Evolutionary conservation across 1,284 basidiomycete genomes (phyloP), one percentile per base, ranked within the genome.

Genomic region (Trichosporon inkin): DNA sequence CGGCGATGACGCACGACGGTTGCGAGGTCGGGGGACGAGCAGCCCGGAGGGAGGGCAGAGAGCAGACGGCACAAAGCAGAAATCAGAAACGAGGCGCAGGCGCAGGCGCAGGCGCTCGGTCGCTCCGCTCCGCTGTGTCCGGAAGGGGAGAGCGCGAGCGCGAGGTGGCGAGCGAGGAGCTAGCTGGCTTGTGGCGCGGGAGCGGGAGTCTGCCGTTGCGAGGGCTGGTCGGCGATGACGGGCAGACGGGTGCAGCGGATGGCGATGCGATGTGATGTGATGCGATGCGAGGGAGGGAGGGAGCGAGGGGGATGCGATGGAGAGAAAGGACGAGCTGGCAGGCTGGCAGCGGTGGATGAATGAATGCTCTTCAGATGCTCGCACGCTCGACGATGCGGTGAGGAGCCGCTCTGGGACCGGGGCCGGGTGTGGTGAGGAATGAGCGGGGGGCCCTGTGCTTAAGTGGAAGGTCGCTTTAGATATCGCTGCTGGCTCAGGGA

Each of bases 71-170:
- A n/a, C 22, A 16, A 22, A n/a, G 44, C 28, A 28, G 44, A 49
- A 49, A 28, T 49, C 44, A 28, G 44, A 44, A 20, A 49, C 28
- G n/a, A 22, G n/a, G n/a, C n/a, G n/a, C n/a, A n/a, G n/a, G n/a
- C n/a, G n/a, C n/a, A n/a, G n/a, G n/a, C n/a, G n/a, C n/a, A 49
- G 44, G 44, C 44, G 44, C 44, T 49, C 44, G 19, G 40, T 44
- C 40, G 40, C 40, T 44, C 40, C 44, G n/a, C n/a, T n/a, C n/a
- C n/a, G n/a, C n/a, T n/a, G n/a, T n/a, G 44, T 49, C 44, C 44
- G 22, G 44, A 49, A 49, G 22, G n/a, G 36, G 36, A 6, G 11
- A n/a, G n/a, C n/a, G n/a, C n/a, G n/a, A n/a, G n/a, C n/a, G n/a
- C n/a, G n/a, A n/a, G 44, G 10, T 32, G 24, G 24, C 20, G 28